These are phyloP conservation scores for Penicillium sclerotiorum DNA, from an alignment of 2,329 filamentous ascomycete species.

Conservation along the genomic window DNA sequence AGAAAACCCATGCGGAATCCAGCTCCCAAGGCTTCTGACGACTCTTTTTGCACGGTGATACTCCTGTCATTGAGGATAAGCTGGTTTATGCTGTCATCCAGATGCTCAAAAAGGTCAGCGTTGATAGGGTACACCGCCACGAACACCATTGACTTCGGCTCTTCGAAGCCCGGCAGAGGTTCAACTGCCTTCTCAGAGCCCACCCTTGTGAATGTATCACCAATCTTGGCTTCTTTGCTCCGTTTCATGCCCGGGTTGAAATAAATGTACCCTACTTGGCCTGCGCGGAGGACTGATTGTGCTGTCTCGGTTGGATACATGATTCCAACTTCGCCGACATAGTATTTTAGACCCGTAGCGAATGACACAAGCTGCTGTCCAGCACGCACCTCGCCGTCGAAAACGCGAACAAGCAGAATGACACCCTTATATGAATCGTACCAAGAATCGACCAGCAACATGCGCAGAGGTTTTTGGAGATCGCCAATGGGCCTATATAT, in stretches of 20 bases:
- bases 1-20: slow-evolving; percentile 94
- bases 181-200: slow-evolving; percentile 76
- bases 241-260: slow-evolving; percentile 99
- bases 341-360: slow-evolving; percentile 86
- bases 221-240: slow-evolving; percentile 92
- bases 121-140: slow-evolving; percentile 95
- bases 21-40: slow-evolving; percentile 87
- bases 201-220: slow-evolving; percentile 87
- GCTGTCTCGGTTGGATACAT: slow-evolving; percentile 89
- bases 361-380: slow-evolving; percentile 88
- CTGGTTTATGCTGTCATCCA: slow-evolving; percentile 93
- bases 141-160: slow-evolving; percentile 98
- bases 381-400: slow-evolving; percentile 80
- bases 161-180: slow-evolving; percentile 88
- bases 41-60: slow-evolving; percentile 91
- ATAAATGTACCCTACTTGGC: slow-evolving; percentile 93
- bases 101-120: slow-evolving; percentile 78
- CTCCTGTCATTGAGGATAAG: slow-evolving; percentile 93
- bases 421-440: slow-evolving; percentile 96
- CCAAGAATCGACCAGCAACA: slow-evolving; percentile 96
- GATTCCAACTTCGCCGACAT: slow-evolving; percentile 93
- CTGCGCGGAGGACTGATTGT: slow-evolving; percentile 77
- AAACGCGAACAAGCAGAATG: slow-evolving; percentile 84
- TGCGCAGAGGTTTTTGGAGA: slow-evolving; percentile 69
- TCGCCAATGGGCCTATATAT: slow-evolving; percentile 67